These are phyloP conservation scores for Trebouxia sp. DNA, from an alignment of 139 green algal species.

Conservation along the genomic window DNA sequence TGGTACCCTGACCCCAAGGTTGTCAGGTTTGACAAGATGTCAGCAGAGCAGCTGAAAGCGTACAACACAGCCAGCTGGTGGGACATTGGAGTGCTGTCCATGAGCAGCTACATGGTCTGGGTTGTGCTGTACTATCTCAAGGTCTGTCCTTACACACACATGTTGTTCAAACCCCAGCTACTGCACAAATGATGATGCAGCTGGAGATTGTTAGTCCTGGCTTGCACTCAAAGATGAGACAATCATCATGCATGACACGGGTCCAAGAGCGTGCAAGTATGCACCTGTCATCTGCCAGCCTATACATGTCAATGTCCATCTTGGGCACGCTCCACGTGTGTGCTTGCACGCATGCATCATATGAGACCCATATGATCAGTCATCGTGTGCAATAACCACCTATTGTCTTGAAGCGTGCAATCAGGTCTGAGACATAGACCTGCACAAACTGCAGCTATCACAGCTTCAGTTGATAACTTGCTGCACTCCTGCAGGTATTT, in stretches of 20 bases:
- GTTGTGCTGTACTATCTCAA: conserved; percentile 26
- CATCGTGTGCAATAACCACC: neutral
- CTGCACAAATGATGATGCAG: neutral
- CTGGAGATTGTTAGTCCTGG: no score
- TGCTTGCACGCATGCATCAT: neutral
- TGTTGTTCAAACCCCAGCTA: neutral
- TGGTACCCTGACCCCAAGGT: conserved; percentile 18
- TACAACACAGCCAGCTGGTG: conserved; percentile 26
- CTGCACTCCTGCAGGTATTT: conserved; percentile 3
- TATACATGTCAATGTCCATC: no score
- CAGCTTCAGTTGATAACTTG: neutral
- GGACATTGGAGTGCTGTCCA: conserved; percentile 23
- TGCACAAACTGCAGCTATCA: neutral
- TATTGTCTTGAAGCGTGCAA: no score
- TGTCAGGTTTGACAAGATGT: conserved; percentile 1
- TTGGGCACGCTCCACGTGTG: no score
- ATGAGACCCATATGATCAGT: neutral
- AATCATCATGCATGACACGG: no score
- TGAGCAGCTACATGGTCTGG: conserved; percentile 28
- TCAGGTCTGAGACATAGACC: no score
- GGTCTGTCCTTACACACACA: neutral
- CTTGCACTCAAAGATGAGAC: no score
- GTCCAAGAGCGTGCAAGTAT: neutral
- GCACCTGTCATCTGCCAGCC: neutral
- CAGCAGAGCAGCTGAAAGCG: conserved; percentile 15